Evolutionary conservation across 208 protist species (phyloP), one percentile per base, ranked within the genome.

Genomic region (Acanthamoeba lenticulata): DNA sequence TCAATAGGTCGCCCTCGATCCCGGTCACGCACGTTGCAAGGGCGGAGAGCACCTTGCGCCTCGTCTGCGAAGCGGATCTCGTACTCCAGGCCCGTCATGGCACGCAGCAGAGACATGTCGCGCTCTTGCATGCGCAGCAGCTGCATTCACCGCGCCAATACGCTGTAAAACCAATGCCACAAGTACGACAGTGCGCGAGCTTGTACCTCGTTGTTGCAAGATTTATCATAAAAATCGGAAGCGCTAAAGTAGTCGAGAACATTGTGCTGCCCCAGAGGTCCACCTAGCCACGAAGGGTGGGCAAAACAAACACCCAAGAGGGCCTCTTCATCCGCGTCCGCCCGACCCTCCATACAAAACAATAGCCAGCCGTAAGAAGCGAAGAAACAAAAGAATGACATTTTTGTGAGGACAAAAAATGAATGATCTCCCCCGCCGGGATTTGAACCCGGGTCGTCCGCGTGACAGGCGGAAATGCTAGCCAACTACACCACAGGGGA

Each of bases 211-310:
- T 91, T 91, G 85, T 91, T 91, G 85, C 85, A 91, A 0, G 85
- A 72, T 17, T 72, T 62, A 36, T 91, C 85, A n/a, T 91, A 91
- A 72, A 91, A 91, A 29, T 72, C 57, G 24, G 85, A 91, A 21
- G 24, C 32, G 32, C 38, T 49, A 36, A 91, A 91, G 85, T 72
- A 91, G 85, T 91, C 85, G 32, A 91, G 45, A n/a, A 91, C 36
- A 29, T 62, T 91, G n/a, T 91, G 85, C 0, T 2, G n/a, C 2
- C 44, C 44, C 21, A 86, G 44, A 19, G 77, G 77, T 79, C 69
- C 69, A 27, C 77, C 77, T 1, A 38, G 27, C 77, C 77, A 86
- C 29, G 77, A 86, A 27, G 77, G 77, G 44, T 86, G 77, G 21
- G 44, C n/a, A 42, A 86, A 86, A 11, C 77, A 57, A 38, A 86